These are phyloP conservation scores for Licmophora abbreviata DNA, from an alignment of 108 stramenopile genomes.

Conservation along the genomic window DNA sequence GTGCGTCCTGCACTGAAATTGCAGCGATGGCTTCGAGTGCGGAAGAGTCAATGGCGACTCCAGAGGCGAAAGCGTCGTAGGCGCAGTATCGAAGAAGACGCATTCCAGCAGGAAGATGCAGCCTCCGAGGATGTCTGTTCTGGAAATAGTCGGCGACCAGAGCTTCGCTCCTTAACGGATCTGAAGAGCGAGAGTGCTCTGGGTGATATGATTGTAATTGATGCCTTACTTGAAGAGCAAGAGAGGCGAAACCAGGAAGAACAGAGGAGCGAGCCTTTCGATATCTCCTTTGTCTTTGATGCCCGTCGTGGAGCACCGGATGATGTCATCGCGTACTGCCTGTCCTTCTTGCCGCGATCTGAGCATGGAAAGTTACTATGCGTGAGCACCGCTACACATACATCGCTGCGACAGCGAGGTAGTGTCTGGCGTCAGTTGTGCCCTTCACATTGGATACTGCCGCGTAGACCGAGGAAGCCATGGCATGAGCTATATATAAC, in stretches of 20 bases:
- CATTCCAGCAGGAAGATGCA: no score
- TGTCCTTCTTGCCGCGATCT: slow-evolving; percentile 32
- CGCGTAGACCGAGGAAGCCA: slow-evolving; percentile 67
- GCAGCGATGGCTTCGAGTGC: slow-evolving; percentile 46
- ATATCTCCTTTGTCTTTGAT: slow-evolving; percentile 57
- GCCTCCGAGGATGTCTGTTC: no score
- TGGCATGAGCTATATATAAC: slow-evolving; percentile 70
- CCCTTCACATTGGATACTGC: slow-evolving; percentile 62
- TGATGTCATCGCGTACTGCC: slow-evolving; percentile 48
- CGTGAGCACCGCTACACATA: slow-evolving; percentile 30
- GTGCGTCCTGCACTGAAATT: slow-evolving; percentile 18
- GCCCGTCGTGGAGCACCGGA: slow-evolving; percentile 50
- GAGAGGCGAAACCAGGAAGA: slow-evolving; percentile 18
- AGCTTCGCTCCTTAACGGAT: no score
- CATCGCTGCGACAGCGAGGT: slow-evolving; percentile 40
- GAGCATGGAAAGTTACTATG: slow-evolving; percentile 53
- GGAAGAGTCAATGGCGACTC: slow-evolving; percentile 64
- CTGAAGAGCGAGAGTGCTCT: no score
- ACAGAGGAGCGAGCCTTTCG: slow-evolving; percentile 34
- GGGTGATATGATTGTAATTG: slow-evolving; percentile 46
- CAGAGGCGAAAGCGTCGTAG: slow-evolving; percentile 51
- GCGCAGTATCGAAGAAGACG: slow-evolving; percentile 5
- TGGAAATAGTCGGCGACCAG: no score
- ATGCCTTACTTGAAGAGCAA: slow-evolving; percentile 56
- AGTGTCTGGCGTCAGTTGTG: slow-evolving; percentile 55